A percentile compares a stretch with the other conserved stretches of the same genome.
Conservation (phyloP, 495 filamentous ascomycete genomes). For the Viridothelium virens region DNA sequence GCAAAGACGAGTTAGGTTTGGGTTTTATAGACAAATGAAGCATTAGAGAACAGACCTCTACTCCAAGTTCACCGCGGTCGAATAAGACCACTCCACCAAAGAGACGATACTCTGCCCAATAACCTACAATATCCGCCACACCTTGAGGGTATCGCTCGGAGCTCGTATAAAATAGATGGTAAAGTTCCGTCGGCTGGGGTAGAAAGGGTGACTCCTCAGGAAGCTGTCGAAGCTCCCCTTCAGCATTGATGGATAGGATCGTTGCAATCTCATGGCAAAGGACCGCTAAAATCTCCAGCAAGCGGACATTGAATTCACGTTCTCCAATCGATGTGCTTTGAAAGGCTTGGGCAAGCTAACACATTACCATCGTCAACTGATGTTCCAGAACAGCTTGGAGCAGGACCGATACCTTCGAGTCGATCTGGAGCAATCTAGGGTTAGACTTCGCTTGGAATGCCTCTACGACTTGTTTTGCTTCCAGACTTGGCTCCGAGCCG, state of each 20-base stretch:
- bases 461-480: background rate
- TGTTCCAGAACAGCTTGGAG: too few relatives aligned
- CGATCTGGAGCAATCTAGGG: too few relatives aligned
- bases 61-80: background rate
- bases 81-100: background rate
- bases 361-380: too few relatives aligned
- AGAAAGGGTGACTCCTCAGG: background rate
- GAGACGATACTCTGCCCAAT: background rate
- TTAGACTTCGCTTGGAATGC: background rate
- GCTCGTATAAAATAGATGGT: background rate
- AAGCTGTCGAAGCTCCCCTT: background rate
- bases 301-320: background rate
- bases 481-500: background rate
- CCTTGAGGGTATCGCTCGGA: background rate
- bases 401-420: too few relatives aligned
- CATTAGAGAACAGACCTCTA: background rate
- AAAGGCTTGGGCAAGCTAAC: background rate
- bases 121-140: background rate
- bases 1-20: background rate
- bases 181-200: background rate
- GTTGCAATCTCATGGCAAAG: background rate
- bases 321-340: background rate
- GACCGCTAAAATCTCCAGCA: background rate
- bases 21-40: background rate
- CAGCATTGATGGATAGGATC: background rate